phyloP scores from a whole-genome alignment of 768 basidiomycete genomes.

The Trametes punicea region DNA sequence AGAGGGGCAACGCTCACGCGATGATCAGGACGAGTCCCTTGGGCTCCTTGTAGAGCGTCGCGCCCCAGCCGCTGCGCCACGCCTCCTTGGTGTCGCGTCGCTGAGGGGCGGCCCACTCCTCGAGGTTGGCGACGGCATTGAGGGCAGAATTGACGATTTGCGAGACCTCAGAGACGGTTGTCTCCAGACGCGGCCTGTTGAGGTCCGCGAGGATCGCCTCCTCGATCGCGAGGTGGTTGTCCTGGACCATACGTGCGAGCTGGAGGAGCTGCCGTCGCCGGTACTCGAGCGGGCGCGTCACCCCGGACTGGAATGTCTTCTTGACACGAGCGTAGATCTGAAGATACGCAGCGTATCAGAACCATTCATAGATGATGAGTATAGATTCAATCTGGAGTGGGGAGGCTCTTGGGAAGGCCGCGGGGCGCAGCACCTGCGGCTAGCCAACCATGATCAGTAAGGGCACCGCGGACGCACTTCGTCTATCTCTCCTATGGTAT shows the following conservation, averaged over 20 bases:
- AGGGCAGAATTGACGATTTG: conserved; percentile 40
- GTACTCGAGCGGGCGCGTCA: conserved; percentile 52
- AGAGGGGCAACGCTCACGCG: conserved; percentile 40
- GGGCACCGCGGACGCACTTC: neutral
- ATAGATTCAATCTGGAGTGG: neutral
- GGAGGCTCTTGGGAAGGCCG: no score
- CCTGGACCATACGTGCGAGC: conserved; percentile 57
- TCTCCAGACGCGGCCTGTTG: conserved; percentile 26
- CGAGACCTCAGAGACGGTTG: conserved; percentile 39
- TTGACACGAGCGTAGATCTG: conserved; percentile 39
- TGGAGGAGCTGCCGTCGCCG: conserved; percentile 63
- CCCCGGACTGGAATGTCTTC: conserved; percentile 48
- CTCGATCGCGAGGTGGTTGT: conserved; percentile 53
- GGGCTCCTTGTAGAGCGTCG: conserved; percentile 51
- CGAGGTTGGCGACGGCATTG: conserved; percentile 46
- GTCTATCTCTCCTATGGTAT: conserved; percentile 4
- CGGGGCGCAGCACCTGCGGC: no score
- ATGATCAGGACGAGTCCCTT: conserved; percentile 64
- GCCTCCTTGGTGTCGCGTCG: conserved; percentile 37
- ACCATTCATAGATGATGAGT: neutral
- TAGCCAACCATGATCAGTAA: no score
- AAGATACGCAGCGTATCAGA: neutral
- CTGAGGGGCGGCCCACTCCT: conserved; percentile 54
- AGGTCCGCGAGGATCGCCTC: conserved; percentile 39
- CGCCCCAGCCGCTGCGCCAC: conserved; percentile 49